Percentiles rank a stretch among this genome's conserved stretches.
Evolutionary conservation across 129 eudicot species (phyloP).

Genomic region (Flaveria robusta): DNA sequence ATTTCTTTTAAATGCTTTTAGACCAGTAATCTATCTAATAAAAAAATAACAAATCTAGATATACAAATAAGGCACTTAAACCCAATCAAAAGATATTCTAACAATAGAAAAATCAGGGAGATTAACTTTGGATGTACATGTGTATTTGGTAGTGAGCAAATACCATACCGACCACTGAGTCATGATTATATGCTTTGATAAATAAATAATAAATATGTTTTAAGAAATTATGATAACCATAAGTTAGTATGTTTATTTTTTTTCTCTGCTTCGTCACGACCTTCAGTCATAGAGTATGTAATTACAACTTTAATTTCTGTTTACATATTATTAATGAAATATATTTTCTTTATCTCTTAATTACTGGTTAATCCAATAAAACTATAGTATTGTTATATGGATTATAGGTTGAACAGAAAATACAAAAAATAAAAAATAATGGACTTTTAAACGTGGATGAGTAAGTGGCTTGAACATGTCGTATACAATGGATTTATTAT

Average conservation of each 20-base stretch:
- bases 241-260: too few relatives aligned
- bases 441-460: slow-evolving; percentile 4
- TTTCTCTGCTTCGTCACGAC: too few relatives aligned
- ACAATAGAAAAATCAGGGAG: too few relatives aligned
- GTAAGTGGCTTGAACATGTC: slow-evolving; percentile 10
- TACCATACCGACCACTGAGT: too few relatives aligned
- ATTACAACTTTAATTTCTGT: background rate
- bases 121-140: too few relatives aligned
- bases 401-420: background rate
- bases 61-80: too few relatives aligned
- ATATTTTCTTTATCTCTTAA: background rate
- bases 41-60: background rate
- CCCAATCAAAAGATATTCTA: too few relatives aligned
- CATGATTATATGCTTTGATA: too few relatives aligned
- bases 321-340: background rate
- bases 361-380: background rate
- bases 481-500: slow-evolving; percentile 2
- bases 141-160: too few relatives aligned
- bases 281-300: too few relatives aligned
- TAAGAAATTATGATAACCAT: too few relatives aligned
- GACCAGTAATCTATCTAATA: background rate
- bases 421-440: background rate
- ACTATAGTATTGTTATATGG: background rate
- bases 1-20: background rate
- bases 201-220: too few relatives aligned